These are phyloP conservation scores for Kodamaea leandrae DNA, from an alignment of 805 yeast genomes.

Conservation along the genomic window DNA sequence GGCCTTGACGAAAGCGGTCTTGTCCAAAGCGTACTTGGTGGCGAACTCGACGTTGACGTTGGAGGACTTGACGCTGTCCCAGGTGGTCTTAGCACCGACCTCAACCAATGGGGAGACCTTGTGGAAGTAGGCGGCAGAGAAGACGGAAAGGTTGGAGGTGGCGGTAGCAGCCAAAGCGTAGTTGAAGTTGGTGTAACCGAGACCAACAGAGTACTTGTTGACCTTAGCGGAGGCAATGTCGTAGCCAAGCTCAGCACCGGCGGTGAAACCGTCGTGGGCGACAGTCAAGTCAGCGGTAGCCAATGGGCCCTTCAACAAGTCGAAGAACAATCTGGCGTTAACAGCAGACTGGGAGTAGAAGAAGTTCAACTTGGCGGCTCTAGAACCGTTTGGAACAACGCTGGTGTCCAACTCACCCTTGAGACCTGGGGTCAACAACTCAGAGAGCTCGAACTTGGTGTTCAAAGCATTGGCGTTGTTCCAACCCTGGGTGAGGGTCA, in stretches of 20 bases:
- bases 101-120: slow-evolving; percentile 86
- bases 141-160: slow-evolving; percentile 80
- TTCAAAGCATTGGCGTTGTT: slow-evolving; percentile 86
- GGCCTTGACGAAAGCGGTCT: slow-evolving; percentile 88
- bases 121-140: slow-evolving; percentile 97
- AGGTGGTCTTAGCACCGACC: slow-evolving; percentile 97
- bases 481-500: slow-evolving; percentile 97
- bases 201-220: slow-evolving; percentile 89
- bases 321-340: slow-evolving; percentile 92
- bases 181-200: slow-evolving; percentile 86
- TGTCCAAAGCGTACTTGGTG: slow-evolving; percentile 88
- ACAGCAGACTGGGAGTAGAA: slow-evolving; percentile 90
- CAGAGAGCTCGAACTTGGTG: slow-evolving; percentile 90
- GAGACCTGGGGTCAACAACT: slow-evolving; percentile 91
- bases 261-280: slow-evolving; percentile 94
- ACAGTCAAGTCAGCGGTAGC: slow-evolving; percentile 93
- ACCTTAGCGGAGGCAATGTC: slow-evolving; percentile 91
- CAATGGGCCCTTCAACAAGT: slow-evolving; percentile 90
- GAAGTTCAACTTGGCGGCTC: slow-evolving; percentile 86
- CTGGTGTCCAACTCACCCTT: slow-evolving; percentile 89
- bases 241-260: slow-evolving; percentile 96
- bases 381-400: slow-evolving; percentile 78
- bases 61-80: slow-evolving; percentile 81
- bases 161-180: slow-evolving; percentile 85
- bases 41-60: slow-evolving; percentile 94